Base-by-base conservation (phyloP, 768 basidiomycete species). In the Tricholoma hemisulphureum region DNA sequence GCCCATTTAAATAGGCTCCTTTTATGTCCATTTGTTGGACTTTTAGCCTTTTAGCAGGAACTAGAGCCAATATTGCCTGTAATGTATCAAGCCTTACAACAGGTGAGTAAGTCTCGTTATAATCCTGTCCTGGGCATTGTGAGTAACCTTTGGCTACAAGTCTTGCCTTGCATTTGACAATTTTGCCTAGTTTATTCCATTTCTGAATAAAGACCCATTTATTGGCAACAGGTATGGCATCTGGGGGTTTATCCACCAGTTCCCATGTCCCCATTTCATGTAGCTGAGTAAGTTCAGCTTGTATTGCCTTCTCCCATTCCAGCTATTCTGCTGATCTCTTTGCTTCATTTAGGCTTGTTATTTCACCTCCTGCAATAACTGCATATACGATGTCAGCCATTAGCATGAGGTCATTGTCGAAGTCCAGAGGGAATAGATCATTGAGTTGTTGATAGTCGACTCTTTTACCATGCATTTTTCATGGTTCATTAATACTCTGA, bases 121-220 rank as follows among this genome's bases (percentile, higher is more conserved):
- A 76, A 57, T 76, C 73, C 14, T 69, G 50, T 4, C 75, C 73
- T n/a, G 65, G 67, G 0, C 63, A 57, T 58, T 78, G 76, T n/a
- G 65, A 58, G 60, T 67, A 75, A 5, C 77, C 75, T 56, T 48
- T 48, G 6, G 46, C 46, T n/a, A 45, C n/a, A n/a, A n/a, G n/a
- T n/a, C n/a, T n/a, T n/a, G n/a, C n/a, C n/a, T n/a, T n/a, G n/a
- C n/a, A n/a, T n/a, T n/a, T n/a, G n/a, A n/a, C n/a, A n/a, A n/a
- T n/a, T n/a, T n/a, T n/a, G n/a, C n/a, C n/a, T n/a, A n/a, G n/a
- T n/a, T n/a, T n/a, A n/a, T n/a, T n/a, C n/a, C n/a, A n/a, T n/a
- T n/a, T n/a, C n/a, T n/a, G n/a, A n/a, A n/a, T n/a, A n/a, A n/a
- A n/a, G n/a, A n/a, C n/a, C n/a, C n/a, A n/a, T n/a, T n/a, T n/a